Evolutionary conservation across 495 filamentous ascomycete genomes (phyloP), one percentile per base, ranked within the genome.

Genomic region (Neurospora discreta): DNA sequence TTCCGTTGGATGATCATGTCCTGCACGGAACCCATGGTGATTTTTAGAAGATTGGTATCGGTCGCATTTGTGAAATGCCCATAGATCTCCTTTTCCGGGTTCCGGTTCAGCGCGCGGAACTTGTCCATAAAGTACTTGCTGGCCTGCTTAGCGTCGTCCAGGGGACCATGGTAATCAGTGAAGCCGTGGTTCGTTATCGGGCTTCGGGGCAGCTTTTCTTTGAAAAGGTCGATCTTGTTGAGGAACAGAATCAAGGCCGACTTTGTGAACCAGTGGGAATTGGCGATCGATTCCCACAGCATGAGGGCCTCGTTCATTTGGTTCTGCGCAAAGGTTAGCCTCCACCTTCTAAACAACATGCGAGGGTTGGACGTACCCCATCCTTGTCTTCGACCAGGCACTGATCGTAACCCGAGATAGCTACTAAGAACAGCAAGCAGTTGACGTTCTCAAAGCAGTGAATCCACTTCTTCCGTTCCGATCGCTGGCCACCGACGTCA

Each of bases 301-400:
- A 97, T 98, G 73, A 99, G 87, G 5, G 95, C 96, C 82, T 99
- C 95, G 82, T 97, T 95, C 95, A 99, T 99, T 95, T 98, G 95
- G 78, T 99, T 99, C 94, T 97, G 77, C n/a, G 46, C n/a, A 69
- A 18, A 36, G 38, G 74, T 80, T 72, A 80, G 79, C 60, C 75
- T 70, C 15, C 67, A 30, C 15, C 39, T 40, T 20, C 40, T 30
- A 36, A 67, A 46, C n/a, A 52, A 30, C 41, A 39, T 4, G 70
- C 39, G 20, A 33, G 69, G 44, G 15, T 38, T 39, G 9, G 18
- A 86, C 93, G 82, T 87, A 98, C 94, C 67, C 93, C 96, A 74
- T 95, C 97, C 82, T 97, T 95, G 80, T 99, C 95, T 82, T 99
- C 95, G 3, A 98, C 93, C 26, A 99, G 83, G 76, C 95, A 95